A percentile compares a stretch with the other conserved stretches of the same genome.
Evolutionary conservation across 2,329 filamentous ascomycete species (phyloP).

Genomic region (Gremmenia infestans): DNA sequence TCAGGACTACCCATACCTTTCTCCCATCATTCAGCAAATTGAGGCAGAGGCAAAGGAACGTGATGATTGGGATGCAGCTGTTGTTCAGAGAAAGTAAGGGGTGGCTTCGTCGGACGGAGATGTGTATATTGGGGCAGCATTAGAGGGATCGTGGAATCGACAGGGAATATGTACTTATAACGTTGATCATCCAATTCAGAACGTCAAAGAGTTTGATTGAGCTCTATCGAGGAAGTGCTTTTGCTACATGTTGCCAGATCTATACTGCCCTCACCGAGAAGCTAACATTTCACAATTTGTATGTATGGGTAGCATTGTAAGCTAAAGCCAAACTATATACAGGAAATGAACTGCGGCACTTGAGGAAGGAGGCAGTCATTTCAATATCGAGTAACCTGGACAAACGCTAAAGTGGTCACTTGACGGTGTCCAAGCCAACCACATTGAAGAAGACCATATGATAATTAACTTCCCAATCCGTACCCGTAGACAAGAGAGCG

Average conservation of each 20-base stretch:
- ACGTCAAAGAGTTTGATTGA: neutral
- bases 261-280: neutral
- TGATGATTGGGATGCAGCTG: constrained; percentile 62
- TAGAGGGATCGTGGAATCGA: constrained; percentile 6
- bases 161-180: constrained; percentile 22
- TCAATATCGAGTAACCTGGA: constrained; percentile 1
- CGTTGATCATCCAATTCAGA: constrained; percentile 14
- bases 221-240: neutral
- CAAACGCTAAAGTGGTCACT: constrained; percentile 3
- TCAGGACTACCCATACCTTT: constrained; percentile 63
- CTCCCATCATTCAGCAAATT: constrained; percentile 63
- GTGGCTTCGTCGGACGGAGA: neutral
- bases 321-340: constrained; percentile 17
- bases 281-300: neutral
- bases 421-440: constrained; percentile 1
- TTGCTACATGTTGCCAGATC: neutral
- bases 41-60: constrained; percentile 63
- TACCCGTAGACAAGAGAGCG: constrained; percentile 21
- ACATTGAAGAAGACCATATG: constrained; percentile 10
- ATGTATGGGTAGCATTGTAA: constrained; percentile 7
- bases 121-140: constrained; percentile 17
- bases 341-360: constrained; percentile 12
- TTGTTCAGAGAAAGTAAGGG: constrained; percentile 40
- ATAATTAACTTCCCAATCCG: constrained; percentile 22
- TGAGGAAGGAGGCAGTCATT: constrained; percentile 1